These are phyloP conservation scores for Ustilago tritici DNA, from an alignment of 1,284 basidiomycete species.

Conservation along the genomic window DNA sequence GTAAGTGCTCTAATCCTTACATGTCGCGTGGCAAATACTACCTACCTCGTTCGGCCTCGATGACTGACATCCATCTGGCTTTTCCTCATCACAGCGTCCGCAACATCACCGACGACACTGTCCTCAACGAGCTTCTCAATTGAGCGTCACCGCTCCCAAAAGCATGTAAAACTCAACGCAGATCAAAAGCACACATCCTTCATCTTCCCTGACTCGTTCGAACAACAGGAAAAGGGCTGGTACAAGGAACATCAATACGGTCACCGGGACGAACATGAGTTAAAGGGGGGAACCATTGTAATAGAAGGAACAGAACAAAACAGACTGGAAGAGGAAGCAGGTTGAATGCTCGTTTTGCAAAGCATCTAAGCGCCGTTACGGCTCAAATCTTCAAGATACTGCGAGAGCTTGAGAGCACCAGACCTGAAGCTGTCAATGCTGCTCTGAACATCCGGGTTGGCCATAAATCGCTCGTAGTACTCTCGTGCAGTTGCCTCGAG, in stretches of 20 bases:
- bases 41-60: not conserved
- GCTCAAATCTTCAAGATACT: slow-evolving; percentile 68
- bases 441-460: slow-evolving; percentile 69
- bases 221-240: no score
- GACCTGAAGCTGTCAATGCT: slow-evolving; percentile 66
- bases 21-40: not conserved
- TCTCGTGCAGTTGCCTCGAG: slow-evolving; percentile 65
- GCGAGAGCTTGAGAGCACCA: slow-evolving; percentile 67
- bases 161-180: slow-evolving; percentile 13
- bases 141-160: slow-evolving; percentile 21
- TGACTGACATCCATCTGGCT: slow-evolving; percentile 6
- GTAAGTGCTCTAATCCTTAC: slow-evolving; percentile 69
- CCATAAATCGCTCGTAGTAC: slow-evolving; percentile 68
- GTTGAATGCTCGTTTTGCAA: no score
- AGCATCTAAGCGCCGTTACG: slow-evolving; percentile 63
- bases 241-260: no score
- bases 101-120: slow-evolving; percentile 61
- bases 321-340: not conserved
- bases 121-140: slow-evolving; percentile 60
- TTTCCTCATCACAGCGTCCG: slow-evolving; percentile 37
- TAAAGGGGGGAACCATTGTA: slow-evolving; percentile 18
- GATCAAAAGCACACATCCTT: slow-evolving; percentile 5
- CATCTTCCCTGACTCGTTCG: not conserved
- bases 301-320: slow-evolving; percentile 6
- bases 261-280: not conserved